Evolutionary conservation across 2,329 filamentous ascomycete genomes (phyloP), one percentile per base, ranked within the genome.

Genomic region (Paramyrothecium sp.): DNA sequence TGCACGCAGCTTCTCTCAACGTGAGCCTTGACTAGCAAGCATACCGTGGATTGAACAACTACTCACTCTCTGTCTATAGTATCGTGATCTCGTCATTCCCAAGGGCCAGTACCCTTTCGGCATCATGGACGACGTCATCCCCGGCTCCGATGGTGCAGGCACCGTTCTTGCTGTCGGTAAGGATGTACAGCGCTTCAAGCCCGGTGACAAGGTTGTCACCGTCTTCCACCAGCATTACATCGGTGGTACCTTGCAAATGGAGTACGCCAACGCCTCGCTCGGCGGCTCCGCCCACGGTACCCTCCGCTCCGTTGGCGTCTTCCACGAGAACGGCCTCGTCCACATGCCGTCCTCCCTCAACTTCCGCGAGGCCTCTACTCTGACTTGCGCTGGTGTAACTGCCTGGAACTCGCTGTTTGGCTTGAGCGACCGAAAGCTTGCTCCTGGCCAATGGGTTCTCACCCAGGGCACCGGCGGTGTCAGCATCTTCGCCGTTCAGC

Each of bases 401-500:
- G 83, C 81, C 23, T 89, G 87, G 86, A 89, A 89, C 66, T 83
- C 83, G 2, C 75, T 89, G 13, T 88, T 83, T 63, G 87, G 87
- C 2, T 65, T 86, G 30, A 71, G 71, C 62, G 73, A 75, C 22
- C 67, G 70, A 58, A 66, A 66, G 51, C 61, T 88, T 57, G 76
- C 78, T 65, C 80, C 83, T 0, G 86, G 85, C 3, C 72, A 82
- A 59, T 78, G 71, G 63, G 86, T 91, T 3, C 77, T 91, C 34
- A 86, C 86, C 1, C 86, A 90, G 71, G 88, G 88, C n/a, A 90
- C 87, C 0, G 88, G 88, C 20, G 88, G 88, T 57, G 88, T 90
- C 8, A 84, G 80, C 60, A 78, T 89, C 58, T 89, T 89, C 58
- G 87, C 81, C 3, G 69, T 89, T n/a, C 87, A 81, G 72, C 80